Percentiles rank a stretch among this genome's conserved stretches.
Evolutionary conservation across 257 asterid genomes (phyloP).

Genomic region (Solanum okadae): DNA sequence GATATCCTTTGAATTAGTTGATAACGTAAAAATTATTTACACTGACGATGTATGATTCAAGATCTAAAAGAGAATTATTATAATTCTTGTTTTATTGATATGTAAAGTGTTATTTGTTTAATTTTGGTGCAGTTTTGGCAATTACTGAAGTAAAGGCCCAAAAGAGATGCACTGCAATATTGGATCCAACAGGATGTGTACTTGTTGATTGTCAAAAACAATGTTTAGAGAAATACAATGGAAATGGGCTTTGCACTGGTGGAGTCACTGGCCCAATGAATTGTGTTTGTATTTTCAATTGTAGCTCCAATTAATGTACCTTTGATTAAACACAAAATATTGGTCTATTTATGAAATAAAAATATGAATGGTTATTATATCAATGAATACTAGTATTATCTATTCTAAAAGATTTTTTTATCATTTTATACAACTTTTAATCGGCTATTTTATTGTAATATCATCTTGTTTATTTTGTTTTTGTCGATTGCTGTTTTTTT

Average conservation of each 20-base stretch:
- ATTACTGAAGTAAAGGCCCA: background rate
- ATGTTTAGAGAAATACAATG: constrained; percentile 1
- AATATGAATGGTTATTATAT: background rate
- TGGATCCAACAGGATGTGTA: constrained; percentile 4
- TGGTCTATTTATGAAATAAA: background rate
- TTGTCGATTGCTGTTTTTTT: background rate
- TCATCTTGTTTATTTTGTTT: background rate
- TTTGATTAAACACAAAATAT: background rate
- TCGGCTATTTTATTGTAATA: background rate
- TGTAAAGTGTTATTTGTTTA: background rate
- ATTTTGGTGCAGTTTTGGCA: background rate
- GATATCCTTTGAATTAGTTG: background rate
- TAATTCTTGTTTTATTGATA: background rate
- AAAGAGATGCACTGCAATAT: background rate
- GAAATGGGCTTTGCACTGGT: constrained; percentile 9
- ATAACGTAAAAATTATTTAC: background rate
- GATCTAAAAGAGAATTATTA: background rate
- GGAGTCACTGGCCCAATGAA: background rate
- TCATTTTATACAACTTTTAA: background rate
- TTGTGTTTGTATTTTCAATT: constrained; percentile 12
- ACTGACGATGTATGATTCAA: background rate
- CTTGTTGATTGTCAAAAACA: constrained; percentile 8
- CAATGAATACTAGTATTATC: background rate
- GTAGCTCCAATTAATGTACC: background rate
- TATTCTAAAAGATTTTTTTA: background rate